Evolutionary conservation across 805 yeast genomes (phyloP).

Genomic region (Pichia phayaonensis): DNA sequence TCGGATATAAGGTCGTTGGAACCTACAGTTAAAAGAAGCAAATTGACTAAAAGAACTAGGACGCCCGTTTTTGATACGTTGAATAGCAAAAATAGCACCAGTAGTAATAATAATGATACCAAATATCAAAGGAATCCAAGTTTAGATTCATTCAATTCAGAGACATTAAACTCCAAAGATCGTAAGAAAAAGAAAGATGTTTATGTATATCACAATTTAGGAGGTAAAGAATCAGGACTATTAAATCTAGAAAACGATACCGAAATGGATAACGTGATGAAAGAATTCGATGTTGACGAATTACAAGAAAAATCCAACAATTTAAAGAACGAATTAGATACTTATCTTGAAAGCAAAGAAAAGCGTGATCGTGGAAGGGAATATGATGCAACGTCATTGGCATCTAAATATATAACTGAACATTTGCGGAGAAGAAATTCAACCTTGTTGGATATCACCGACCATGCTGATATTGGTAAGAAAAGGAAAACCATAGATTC

Average conservation of each 20-base stretch:
- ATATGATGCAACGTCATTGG: no score
- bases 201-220: neutral
- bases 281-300: slow-evolving; percentile 5
- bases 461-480: neutral
- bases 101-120: no score
- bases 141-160: neutral
- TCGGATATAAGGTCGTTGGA: neutral
- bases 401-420: no score
- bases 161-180: neutral
- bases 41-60: neutral
- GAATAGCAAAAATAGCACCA: neutral
- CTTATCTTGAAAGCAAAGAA: neutral
- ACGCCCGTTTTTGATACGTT: neutral
- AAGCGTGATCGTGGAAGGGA: no score
- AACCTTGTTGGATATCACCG: neutral
- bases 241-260: neutral
- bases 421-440: neutral
- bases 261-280: slow-evolving; percentile 2
- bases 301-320: neutral
- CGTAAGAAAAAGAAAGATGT: neutral
- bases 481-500: neutral
- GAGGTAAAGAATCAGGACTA: neutral
- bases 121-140: neutral
- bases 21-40: neutral
- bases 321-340: neutral